Evolutionary conservation across 441 rosid genomes (phyloP).

Genomic region (Pelargonium fulgidum): DNA sequence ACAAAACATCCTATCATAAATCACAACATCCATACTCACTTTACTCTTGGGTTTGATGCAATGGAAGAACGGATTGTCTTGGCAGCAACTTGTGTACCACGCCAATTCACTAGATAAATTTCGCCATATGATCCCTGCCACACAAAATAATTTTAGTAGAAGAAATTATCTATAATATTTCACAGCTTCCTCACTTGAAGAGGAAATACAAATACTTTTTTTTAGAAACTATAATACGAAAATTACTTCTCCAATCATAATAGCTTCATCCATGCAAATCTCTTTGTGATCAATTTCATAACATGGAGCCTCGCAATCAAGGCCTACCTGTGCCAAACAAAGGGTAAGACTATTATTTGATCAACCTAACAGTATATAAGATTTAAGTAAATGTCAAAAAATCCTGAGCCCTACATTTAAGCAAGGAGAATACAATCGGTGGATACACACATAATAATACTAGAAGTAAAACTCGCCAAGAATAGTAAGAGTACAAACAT

Average conservation of each 20-base stretch:
- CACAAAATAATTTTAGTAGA: conserved; percentile 14
- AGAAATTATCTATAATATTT: conserved; percentile 8
- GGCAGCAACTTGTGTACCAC: conserved; percentile 60
- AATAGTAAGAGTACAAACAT: too few species aligned
- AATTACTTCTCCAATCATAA: conserved; percentile 53
- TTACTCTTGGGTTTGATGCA: conserved; percentile 53
- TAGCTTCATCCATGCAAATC: conserved; percentile 41
- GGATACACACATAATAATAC: too few species aligned
- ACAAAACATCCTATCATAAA: not conserved
- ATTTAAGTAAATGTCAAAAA: too few species aligned
- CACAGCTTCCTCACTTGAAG: not conserved
- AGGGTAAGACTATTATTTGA: conserved; percentile 13
- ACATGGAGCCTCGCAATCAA: conserved; percentile 41
- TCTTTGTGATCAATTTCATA: conserved; percentile 37
- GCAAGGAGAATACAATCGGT: too few species aligned
- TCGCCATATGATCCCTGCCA: conserved; percentile 60
- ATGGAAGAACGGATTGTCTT: conserved; percentile 59
- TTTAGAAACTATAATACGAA: too few species aligned
- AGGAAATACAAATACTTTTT: not conserved
- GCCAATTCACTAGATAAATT: conserved; percentile 57
- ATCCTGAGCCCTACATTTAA: too few species aligned
- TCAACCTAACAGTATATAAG: not conserved
- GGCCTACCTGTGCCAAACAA: conserved; percentile 40
- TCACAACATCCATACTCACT: conserved; percentile 29
- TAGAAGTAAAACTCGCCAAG: too few species aligned